Percentiles rank a stretch among this genome's conserved stretches.
Evolutionary conservation across 202 grass and related monocot genomes (phyloP).

Genomic region (Brachypodium distachyon): DNA sequence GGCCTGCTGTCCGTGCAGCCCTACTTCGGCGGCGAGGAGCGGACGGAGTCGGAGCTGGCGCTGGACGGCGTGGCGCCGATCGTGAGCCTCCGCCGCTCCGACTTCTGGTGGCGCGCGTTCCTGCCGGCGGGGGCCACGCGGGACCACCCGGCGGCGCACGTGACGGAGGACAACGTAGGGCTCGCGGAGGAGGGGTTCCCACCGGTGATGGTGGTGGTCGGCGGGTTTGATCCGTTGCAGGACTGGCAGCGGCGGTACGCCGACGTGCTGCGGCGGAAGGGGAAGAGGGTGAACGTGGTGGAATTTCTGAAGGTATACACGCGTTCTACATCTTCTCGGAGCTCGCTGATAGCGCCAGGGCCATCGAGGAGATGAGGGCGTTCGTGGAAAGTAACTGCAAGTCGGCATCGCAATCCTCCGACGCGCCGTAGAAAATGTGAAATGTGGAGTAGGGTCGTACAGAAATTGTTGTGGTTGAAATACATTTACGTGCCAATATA

Average conservation of each 20-base stretch:
- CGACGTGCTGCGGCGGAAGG: slow-evolving; percentile 16
- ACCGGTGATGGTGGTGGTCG: slow-evolving; percentile 34
- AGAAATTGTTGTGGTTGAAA: no score
- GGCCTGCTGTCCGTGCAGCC: slow-evolving; percentile 5
- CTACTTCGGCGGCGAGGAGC: slow-evolving; percentile 30
- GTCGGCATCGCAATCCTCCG: background rate
- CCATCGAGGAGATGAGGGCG: slow-evolving; percentile 9
- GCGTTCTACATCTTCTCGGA: slow-evolving; percentile 33
- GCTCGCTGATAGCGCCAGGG: slow-evolving; percentile 10
- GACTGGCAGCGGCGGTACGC: slow-evolving; percentile 49
- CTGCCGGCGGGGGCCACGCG: slow-evolving; percentile 29
- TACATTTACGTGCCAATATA: no score
- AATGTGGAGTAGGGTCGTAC: no score
- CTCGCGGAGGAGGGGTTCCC: slow-evolving; percentile 8
- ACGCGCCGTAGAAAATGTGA: no score
- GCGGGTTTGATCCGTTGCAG: slow-evolving; percentile 47
- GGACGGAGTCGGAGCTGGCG: slow-evolving; percentile 5
- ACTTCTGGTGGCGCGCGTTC: slow-evolving; percentile 46
- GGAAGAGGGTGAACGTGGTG: slow-evolving; percentile 5
- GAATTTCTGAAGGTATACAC: slow-evolving; percentile 39
- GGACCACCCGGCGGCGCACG: slow-evolving; percentile 35
- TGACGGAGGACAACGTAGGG: background rate
- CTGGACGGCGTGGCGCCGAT: slow-evolving; percentile 17
- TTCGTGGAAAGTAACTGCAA: slow-evolving; percentile 22
- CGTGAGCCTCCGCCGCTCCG: background rate